Base-by-base conservation (phyloP, 2,329 filamentous ascomycete genomes). In the Colletotrichum cereale region DNA sequence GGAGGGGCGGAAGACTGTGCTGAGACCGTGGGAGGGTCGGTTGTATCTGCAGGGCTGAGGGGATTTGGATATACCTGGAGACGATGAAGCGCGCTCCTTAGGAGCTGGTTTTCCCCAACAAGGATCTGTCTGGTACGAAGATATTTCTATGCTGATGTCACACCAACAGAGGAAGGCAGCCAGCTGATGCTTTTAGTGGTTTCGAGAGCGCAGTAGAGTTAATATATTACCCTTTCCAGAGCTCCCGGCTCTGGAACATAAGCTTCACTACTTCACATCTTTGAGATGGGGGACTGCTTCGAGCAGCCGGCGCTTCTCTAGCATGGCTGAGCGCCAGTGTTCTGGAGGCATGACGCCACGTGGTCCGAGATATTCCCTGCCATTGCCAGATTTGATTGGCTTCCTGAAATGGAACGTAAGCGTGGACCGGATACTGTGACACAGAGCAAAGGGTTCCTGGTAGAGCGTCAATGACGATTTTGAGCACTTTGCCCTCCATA, bases 21-120 rank as follows among this genome's bases (percentile, higher is more conserved):
- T 82, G 60, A 73, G 79, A 47, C 76, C 80, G 2, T 82, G 80
- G 79, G 81, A 82, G 70, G 80, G 78, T 1, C 76, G 79, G 29
- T 48, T 82, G 18, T 82, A 82, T 62, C 47, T 80, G 70, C 55
- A 73, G 50, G 55, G 42, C 12, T 73, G 26, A 69, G n/a, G 18
- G 8, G 18, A 8, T 18, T 31, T 31, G 57, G 26, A 60, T 47
- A 31, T 47, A 60, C 57, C 57, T 60, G 26, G 40, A 47, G 57
- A 40, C 12, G 55, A 40, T 21, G 34, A n/a, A 36, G 36, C 18
- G 36, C 18, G n/a, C 36, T 18, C 18, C 12, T 40, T 26, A 7
- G 3, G 48, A 4, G 5, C 18, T 12, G 12, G 14, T 26, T 18
- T 52, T 38, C n/a, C n/a, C 21, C n/a, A 10, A 40, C 12, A 18